Evolutionary conservation across 2,329 filamentous ascomycete genomes (phyloP).

Genomic region (Aspergillus versicolor): DNA sequence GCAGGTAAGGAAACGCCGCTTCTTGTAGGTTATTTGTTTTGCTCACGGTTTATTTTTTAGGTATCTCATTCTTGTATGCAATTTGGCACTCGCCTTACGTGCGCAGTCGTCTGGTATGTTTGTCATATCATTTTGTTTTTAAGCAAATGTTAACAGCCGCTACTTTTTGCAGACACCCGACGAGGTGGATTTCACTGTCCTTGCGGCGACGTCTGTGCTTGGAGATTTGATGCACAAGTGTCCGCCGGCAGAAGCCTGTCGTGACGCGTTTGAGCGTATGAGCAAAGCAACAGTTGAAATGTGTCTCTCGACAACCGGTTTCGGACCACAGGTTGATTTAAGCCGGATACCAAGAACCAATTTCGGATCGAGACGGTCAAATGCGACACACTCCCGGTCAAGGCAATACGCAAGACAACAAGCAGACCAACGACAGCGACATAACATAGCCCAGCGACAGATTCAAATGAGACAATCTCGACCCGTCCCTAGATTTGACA

Average conservation of each 20-base stretch:
- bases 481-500: conserved; percentile 58
- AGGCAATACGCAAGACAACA: conserved; percentile 11
- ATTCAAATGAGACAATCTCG: conserved; percentile 39
- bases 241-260: conserved; percentile 88
- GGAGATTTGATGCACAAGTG: conserved; percentile 92
- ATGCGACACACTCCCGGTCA: conserved; percentile 11
- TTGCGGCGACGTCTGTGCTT: conserved; percentile 89
- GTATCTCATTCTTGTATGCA: conserved; percentile 89
- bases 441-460: conserved; percentile 30
- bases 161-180: conserved; percentile 66
- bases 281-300: conserved; percentile 94
- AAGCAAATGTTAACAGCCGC: not conserved
- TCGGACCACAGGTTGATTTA: conserved; percentile 54
- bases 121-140: not conserved
- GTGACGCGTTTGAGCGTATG: conserved; percentile 92
- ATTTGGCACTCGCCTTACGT: conserved; percentile 95
- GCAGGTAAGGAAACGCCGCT: conserved; percentile 60
- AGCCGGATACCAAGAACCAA: conserved; percentile 20
- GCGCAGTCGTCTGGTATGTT: conserved; percentile 75
- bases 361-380: conserved; percentile 16
- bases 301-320: conserved; percentile 83
- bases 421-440: conserved; percentile 24
- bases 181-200: conserved; percentile 94
- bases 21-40: not conserved
- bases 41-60: conserved; percentile 35